These are phyloP conservation scores for Gnaphalium uliginosum DNA, from an alignment of 129 eudicot genomes.

Conservation along the genomic window DNA sequence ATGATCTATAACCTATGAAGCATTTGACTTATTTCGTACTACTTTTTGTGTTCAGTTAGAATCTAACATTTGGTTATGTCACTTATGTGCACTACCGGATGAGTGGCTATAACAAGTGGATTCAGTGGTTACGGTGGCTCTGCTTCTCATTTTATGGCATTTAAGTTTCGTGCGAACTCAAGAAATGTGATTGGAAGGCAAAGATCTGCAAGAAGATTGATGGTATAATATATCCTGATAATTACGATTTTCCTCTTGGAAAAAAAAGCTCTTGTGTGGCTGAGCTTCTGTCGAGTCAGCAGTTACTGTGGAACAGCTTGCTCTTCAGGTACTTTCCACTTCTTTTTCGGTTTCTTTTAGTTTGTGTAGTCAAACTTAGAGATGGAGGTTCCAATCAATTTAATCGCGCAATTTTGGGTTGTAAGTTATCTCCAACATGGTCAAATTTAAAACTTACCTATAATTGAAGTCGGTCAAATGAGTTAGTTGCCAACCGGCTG, in stretches of 20 bases:
- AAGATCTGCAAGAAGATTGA: slow-evolving; percentile 67
- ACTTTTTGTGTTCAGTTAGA: slow-evolving; percentile 64
- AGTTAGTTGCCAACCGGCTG: not conserved
- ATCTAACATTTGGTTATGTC: slow-evolving; percentile 62
- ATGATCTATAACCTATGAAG: not conserved
- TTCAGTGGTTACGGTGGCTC: slow-evolving; percentile 75
- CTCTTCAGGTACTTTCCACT: slow-evolving; percentile 64
- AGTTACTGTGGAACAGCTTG: slow-evolving; percentile 77
- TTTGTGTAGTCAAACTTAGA: not conserved
- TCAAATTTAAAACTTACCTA: not conserved
- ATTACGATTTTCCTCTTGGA: slow-evolving; percentile 70
- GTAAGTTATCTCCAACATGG: not conserved
- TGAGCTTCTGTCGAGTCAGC: slow-evolving; percentile 84
- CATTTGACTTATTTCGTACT: slow-evolving; percentile 21
- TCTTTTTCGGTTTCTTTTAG: slow-evolving; percentile 14
- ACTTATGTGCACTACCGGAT: slow-evolving; percentile 70
- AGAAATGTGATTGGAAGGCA: slow-evolving; percentile 55
- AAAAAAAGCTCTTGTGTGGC: slow-evolving; percentile 70
- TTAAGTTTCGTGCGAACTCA: slow-evolving; percentile 52
- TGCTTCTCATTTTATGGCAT: slow-evolving; percentile 59
- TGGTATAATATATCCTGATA: slow-evolving; percentile 71
- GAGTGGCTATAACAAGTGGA: slow-evolving; percentile 89
- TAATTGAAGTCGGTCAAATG: not conserved
- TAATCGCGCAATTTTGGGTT: not conserved
- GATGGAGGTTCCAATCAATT: not conserved